Evolutionary conservation across 2,329 filamentous ascomycete species (phyloP).

Genomic region (Fusarium staphyleae): DNA sequence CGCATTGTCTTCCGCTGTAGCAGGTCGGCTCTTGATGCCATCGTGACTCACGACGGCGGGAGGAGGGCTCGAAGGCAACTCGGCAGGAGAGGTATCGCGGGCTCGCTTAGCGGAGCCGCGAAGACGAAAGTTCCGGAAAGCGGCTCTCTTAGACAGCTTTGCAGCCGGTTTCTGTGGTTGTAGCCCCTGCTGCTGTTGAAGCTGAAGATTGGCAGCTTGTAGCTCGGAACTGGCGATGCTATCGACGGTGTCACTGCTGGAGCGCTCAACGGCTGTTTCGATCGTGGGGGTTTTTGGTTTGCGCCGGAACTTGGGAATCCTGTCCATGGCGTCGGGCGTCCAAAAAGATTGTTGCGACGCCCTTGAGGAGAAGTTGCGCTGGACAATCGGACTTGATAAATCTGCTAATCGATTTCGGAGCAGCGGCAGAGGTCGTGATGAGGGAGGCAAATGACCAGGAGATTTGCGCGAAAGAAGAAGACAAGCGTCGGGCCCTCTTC

Average conservation of each 20-base stretch:
- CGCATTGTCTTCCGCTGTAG: conserved; percentile 28
- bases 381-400: conserved; percentile 21
- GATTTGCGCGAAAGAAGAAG: conserved; percentile 33
- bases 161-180: conserved; percentile 26
- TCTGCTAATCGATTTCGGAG: conserved; percentile 9
- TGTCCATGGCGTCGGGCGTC: conserved; percentile 47
- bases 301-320: conserved; percentile 52
- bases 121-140: conserved; percentile 56
- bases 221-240: conserved; percentile 40
- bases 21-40: conserved; percentile 41
- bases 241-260: conserved; percentile 41
- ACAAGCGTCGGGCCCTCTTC: conserved; percentile 31
- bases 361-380: conserved; percentile 21
- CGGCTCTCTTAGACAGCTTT: conserved; percentile 45
- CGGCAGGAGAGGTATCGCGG: conserved; percentile 50
- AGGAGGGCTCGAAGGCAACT: conserved; percentile 41
- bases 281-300: conserved; percentile 55
- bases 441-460: conserved; percentile 22
- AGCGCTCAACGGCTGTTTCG: conserved; percentile 50
- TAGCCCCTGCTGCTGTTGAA: conserved; percentile 29
- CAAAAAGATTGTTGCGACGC: conserved; percentile 18
- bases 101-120: conserved; percentile 57
- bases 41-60: conserved; percentile 49
- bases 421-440: conserved; percentile 23
- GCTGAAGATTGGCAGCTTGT: conserved; percentile 32